Evolutionary conservation across 169 alveolate genomes (phyloP).

Genomic region (Fabrea salina): DNA sequence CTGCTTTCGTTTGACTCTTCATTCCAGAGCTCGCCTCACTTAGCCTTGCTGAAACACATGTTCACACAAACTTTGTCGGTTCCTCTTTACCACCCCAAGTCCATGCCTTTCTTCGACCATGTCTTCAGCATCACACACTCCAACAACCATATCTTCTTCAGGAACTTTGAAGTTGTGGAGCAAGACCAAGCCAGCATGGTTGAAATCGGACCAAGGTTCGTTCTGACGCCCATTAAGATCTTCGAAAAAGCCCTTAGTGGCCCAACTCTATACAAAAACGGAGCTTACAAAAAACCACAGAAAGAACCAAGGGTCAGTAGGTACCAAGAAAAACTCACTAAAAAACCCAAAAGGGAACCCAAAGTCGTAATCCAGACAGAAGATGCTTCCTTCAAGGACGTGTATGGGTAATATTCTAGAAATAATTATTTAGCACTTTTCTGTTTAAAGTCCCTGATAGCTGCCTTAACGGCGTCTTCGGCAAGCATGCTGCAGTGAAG

Average conservation of each 20-base stretch:
- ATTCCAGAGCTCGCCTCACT: slow-evolving; percentile 63
- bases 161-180: slow-evolving; percentile 91
- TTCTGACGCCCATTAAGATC: slow-evolving; percentile 86
- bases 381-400: no score
- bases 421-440: slow-evolving; percentile 31
- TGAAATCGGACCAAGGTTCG: slow-evolving; percentile 94
- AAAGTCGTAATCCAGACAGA: no score
- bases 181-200: slow-evolving; percentile 81
- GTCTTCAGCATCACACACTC: slow-evolving; percentile 86
- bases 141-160: slow-evolving; percentile 87
- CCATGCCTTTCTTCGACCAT: slow-evolving; percentile 95
- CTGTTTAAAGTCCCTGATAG: slow-evolving; percentile 87
- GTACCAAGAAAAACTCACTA: no score
- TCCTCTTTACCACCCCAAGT: slow-evolving; percentile 95
- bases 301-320: no score
- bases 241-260: slow-evolving; percentile 39
- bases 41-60: slow-evolving; percentile 61
- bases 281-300: neutral
- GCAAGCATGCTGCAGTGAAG: slow-evolving; percentile 97
- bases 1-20: slow-evolving; percentile 89
- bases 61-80: slow-evolving; percentile 87
- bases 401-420: no score
- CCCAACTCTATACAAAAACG: slow-evolving; percentile 10
- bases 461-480: slow-evolving; percentile 98
- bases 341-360: no score